A percentile compares a stretch with the other conserved stretches of the same genome.
Evolutionary conservation across 148 eudicot species (phyloP).

Genomic region (Rhododendron molle): DNA sequence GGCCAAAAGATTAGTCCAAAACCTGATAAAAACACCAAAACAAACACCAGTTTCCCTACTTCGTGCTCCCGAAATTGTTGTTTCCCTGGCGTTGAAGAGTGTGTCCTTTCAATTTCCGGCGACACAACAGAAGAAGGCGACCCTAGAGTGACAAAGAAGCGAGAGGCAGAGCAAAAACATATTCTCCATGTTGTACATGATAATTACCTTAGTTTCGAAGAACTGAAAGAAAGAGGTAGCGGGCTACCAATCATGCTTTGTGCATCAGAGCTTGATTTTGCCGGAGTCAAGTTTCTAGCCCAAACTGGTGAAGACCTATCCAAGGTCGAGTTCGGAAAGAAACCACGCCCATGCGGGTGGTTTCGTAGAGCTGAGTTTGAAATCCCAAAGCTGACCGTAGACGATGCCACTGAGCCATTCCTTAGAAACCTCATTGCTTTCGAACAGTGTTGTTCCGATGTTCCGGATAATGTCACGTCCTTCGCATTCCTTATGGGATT

Average conservation of each 20-base stretch:
- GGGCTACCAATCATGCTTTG: not conserved
- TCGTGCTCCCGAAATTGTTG: no score
- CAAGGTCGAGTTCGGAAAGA: not conserved
- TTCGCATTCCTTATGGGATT: not conserved
- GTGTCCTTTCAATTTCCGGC: not conserved
- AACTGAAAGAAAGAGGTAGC: not conserved
- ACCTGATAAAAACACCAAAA: not conserved
- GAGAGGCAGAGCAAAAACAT: not conserved
- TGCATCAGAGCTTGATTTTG: not conserved
- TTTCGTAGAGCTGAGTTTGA: not conserved
- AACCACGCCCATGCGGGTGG: not conserved
- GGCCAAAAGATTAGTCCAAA: not conserved
- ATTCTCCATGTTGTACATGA: not conserved
- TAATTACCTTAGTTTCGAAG: not conserved
- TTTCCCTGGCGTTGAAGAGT: not conserved
- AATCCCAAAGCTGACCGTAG: not conserved
- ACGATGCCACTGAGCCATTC: not conserved
- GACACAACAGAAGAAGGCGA: no score
- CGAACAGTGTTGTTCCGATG: not conserved
- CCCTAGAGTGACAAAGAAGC: not conserved
- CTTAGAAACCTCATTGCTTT: slow-evolving; percentile 6
- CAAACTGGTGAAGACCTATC: not conserved
- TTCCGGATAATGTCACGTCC: not conserved
- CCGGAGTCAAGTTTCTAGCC: not conserved
- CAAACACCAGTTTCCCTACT: no score